These are phyloP conservation scores for Nakazawaea siamensis DNA, from an alignment of 805 yeast species.

Conservation along the genomic window DNA sequence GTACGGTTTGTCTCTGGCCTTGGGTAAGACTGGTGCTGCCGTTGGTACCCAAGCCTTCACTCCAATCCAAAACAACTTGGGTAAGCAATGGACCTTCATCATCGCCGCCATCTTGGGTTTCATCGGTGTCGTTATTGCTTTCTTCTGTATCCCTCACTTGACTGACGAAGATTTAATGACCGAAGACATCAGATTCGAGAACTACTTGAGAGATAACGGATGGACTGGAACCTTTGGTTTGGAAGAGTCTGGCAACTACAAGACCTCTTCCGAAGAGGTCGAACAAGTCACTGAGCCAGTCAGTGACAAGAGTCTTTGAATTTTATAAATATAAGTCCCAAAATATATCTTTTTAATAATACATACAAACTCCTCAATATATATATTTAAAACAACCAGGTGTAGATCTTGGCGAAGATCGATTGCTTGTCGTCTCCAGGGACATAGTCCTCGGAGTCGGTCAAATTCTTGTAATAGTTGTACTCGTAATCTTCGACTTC, in stretches of 20 bases:
- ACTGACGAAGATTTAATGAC: constrained; percentile 59
- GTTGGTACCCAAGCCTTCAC: constrained; percentile 69
- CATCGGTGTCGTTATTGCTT: constrained; percentile 52
- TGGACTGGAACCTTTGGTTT: constrained; percentile 44
- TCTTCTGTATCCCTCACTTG: constrained; percentile 58
- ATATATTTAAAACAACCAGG: constrained; percentile 8
- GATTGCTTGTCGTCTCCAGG: not conserved
- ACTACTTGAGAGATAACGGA: constrained; percentile 49
- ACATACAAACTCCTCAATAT: no score
- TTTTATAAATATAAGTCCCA: no score
- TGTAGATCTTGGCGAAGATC: constrained; percentile 1
- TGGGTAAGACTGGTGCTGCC: constrained; percentile 83
- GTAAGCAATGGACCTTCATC: constrained; percentile 69
- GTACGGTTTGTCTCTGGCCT: constrained; percentile 71
- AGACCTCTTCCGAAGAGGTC: not conserved
- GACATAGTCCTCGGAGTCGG: constrained; percentile 1
- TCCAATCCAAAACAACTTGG: constrained; percentile 56
- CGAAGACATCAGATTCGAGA: constrained; percentile 57
- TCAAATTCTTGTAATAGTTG: constrained; percentile 15
- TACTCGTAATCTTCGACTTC: constrained; percentile 25
- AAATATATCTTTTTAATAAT: no score
- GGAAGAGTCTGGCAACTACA: no score
- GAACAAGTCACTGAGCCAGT: not conserved
- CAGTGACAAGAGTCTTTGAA: no score
- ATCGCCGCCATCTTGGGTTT: constrained; percentile 70